Evolutionary conservation across 2,329 filamentous ascomycete species (phyloP).

Genomic region (Immersiporthe knoxdaviesiana): DNA sequence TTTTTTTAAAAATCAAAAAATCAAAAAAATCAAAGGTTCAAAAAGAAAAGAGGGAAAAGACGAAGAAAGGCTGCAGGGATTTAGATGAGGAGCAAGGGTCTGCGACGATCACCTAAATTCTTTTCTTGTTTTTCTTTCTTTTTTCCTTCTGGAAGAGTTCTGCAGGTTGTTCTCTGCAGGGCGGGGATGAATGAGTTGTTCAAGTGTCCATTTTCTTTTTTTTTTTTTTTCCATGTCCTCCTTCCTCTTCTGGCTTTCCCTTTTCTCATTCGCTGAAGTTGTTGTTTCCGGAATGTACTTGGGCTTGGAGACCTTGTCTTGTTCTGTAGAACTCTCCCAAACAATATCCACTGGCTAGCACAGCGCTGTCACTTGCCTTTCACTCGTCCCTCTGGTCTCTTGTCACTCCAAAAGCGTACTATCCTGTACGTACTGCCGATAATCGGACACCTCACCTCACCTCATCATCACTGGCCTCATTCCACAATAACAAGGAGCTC

Average conservation of each 20-base stretch:
- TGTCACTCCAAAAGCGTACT: background rate
- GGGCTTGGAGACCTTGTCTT: background rate
- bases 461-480: background rate
- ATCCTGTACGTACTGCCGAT: background rate
- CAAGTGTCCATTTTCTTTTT: background rate
- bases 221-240: background rate
- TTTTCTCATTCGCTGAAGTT: background rate
- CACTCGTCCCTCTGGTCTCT: background rate
- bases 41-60: background rate
- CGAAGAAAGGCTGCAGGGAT: conserved; percentile 6
- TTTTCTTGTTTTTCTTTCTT: background rate
- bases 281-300: background rate
- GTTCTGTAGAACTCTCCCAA: background rate
- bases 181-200: background rate
- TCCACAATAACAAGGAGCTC: background rate
- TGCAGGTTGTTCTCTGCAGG: background rate
- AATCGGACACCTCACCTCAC: background rate
- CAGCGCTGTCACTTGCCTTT: background rate
- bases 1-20: too few species aligned
- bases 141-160: background rate
- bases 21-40: conserved; percentile 14
- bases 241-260: background rate
- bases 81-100: conserved; percentile 12
- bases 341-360: background rate
- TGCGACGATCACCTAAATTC: background rate